Evolutionary conservation across 2,329 filamentous ascomycete species (phyloP).

Genomic region (Neopestalotiopsis sp.): DNA sequence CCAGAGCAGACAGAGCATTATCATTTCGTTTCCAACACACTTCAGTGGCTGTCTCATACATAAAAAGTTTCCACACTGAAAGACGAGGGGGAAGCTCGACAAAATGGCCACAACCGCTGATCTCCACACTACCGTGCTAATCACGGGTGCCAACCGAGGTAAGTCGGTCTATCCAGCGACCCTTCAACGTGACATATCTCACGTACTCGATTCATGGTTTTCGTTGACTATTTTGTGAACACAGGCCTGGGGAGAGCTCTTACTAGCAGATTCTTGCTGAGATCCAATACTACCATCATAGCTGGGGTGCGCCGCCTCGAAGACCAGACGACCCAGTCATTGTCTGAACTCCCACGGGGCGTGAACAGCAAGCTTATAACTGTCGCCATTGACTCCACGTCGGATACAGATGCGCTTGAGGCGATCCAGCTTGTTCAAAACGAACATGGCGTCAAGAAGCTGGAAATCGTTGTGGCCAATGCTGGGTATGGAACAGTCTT

Average conservation of each 20-base stretch:
- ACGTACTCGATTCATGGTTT: neutral
- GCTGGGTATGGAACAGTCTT: slow-evolving; percentile 35
- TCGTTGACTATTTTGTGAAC: neutral
- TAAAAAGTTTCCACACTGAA: neutral
- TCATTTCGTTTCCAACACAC: too few relatives aligned
- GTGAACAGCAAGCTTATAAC: slow-evolving; percentile 36
- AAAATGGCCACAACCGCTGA: slow-evolving; percentile 5
- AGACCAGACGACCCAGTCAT: slow-evolving; percentile 19
- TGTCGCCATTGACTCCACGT: slow-evolving; percentile 40
- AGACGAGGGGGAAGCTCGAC: neutral
- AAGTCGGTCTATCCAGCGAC: neutral
- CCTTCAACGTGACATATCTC: neutral
- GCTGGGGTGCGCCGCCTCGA: slow-evolving; percentile 31
- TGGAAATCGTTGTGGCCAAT: slow-evolving; percentile 53
- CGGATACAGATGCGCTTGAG: slow-evolving; percentile 31
- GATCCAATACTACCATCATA: slow-evolving; percentile 54
- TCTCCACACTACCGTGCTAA: slow-evolving; percentile 12
- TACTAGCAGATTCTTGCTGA: slow-evolving; percentile 37
- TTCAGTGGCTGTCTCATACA: neutral
- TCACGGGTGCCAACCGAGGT: slow-evolving; percentile 29
- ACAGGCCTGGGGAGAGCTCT: slow-evolving; percentile 28
- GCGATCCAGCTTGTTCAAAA: slow-evolving; percentile 33
- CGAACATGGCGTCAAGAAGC: slow-evolving; percentile 35
- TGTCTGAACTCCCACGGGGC: slow-evolving; percentile 35
- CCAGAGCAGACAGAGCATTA: too few relatives aligned